Evolutionary conservation across 768 basidiomycete species (phyloP).

Genomic region (Floccularia luteovirens): DNA sequence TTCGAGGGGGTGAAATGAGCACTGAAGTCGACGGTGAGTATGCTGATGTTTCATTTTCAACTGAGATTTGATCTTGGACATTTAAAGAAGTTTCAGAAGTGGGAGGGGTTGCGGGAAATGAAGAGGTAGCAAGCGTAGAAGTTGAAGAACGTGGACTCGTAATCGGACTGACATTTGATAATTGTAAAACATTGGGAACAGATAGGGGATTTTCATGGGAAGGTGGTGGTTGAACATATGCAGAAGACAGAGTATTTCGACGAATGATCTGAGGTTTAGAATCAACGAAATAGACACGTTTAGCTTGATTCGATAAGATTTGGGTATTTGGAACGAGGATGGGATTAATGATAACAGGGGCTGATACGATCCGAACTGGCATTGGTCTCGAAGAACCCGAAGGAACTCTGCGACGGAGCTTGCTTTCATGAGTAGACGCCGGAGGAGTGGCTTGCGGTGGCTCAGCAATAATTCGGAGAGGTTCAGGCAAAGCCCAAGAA

Average conservation of each 20-base stretch:
- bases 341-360: conserved; percentile 13
- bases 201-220: neutral
- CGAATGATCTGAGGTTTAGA: conserved; percentile 9
- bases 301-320: conserved; percentile 8
- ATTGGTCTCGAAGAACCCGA: neutral
- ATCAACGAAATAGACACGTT: conserved; percentile 25
- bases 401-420: conserved; percentile 1
- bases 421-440: too few relatives aligned
- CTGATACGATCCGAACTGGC: conserved; percentile 6
- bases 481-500: conserved; percentile 29
- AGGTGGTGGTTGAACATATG: neutral
- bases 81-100: conserved; percentile 3
- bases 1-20: too few relatives aligned
- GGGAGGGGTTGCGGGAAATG: conserved; percentile 5
- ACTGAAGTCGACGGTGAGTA: too few relatives aligned
- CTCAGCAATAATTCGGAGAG: too few relatives aligned
- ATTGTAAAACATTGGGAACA: conserved; percentile 4
- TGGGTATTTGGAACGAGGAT: conserved; percentile 12
- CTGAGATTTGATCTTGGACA: too few relatives aligned
- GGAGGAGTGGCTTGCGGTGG: too few relatives aligned
- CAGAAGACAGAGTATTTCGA: conserved; percentile 13
- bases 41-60: too few relatives aligned
- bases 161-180: conserved; percentile 1
- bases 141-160: conserved; percentile 10
- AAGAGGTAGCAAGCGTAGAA: conserved; percentile 6